phyloP scores from a whole-genome alignment of 306 rosid species.

The Trichosanthes truncata region DNA sequence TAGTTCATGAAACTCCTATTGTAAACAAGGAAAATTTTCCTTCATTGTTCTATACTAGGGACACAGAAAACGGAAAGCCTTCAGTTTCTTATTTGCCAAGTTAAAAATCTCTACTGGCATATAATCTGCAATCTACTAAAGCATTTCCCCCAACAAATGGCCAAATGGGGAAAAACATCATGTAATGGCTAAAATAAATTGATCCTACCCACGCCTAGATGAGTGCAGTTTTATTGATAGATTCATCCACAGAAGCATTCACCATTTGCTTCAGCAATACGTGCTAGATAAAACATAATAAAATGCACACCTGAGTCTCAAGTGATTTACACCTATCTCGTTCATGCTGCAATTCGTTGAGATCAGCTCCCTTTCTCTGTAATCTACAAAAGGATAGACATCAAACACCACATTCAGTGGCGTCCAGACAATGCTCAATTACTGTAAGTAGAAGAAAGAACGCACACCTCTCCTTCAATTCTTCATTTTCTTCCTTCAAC shows the following conservation, averaged over 20 bases:
- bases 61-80: not conserved
- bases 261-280: not conserved
- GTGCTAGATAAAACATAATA: not conserved
- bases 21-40: not conserved
- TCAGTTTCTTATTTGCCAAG: not conserved
- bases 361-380: conserved; percentile 23
- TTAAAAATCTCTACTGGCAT: not conserved
- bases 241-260: not conserved
- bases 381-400: conserved; percentile 28
- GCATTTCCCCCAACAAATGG: not conserved
- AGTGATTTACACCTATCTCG: conserved; percentile 48
- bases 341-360: conserved; percentile 36
- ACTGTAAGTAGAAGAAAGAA: conserved; percentile 2
- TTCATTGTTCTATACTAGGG: not conserved
- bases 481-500: conserved; percentile 57
- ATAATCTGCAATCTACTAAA: not conserved
- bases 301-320: conserved; percentile 40
- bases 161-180: not conserved
- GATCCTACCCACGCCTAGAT: not conserved
- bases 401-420: not conserved
- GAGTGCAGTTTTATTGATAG: not conserved
- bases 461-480: conserved; percentile 56
- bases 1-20: not conserved
- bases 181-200: not conserved
- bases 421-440: not conserved